phyloP scores from a whole-genome alignment of 2,329 filamentous ascomycete genomes.

The Diaporthe vexans region DNA sequence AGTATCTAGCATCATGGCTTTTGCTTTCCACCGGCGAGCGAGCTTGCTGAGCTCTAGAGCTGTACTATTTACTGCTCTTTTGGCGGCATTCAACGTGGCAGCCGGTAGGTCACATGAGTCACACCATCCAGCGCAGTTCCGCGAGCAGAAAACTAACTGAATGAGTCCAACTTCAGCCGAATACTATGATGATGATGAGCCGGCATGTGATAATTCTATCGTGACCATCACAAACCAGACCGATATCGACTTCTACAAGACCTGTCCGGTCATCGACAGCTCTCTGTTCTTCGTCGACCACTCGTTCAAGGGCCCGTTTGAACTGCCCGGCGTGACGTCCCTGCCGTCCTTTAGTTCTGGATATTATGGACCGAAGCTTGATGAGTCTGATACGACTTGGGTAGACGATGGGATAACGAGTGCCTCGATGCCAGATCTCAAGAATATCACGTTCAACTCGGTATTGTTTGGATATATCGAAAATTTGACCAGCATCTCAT shows the following conservation, averaged over 20 bases:
- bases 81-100: background rate
- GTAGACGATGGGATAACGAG: constrained; percentile 18
- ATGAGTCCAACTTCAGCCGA: background rate
- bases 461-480: constrained; percentile 13
- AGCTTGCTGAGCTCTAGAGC: background rate
- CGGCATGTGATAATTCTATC: constrained; percentile 29
- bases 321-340: constrained; percentile 12
- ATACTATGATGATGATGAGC: background rate
- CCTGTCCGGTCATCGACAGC: constrained; percentile 14
- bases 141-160: background rate
- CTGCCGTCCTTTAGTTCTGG: constrained; percentile 7
- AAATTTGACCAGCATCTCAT: constrained; percentile 10
- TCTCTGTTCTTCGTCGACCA: constrained; percentile 8
- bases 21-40: background rate
- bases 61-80: background rate
- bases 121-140: background rate
- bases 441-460: background rate
- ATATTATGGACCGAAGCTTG: background rate
- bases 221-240: background rate
- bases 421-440: constrained; percentile 20
- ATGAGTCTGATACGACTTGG: too few relatives aligned
- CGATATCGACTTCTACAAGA: constrained; percentile 28
- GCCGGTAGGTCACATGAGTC: background rate
- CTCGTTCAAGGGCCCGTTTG: constrained; percentile 11
- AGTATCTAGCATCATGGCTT: constrained; percentile 9